Base-by-base conservation (phyloP, 495 filamentous ascomycete genomes). In the Podospora bellae-mahoneyi region DNA sequence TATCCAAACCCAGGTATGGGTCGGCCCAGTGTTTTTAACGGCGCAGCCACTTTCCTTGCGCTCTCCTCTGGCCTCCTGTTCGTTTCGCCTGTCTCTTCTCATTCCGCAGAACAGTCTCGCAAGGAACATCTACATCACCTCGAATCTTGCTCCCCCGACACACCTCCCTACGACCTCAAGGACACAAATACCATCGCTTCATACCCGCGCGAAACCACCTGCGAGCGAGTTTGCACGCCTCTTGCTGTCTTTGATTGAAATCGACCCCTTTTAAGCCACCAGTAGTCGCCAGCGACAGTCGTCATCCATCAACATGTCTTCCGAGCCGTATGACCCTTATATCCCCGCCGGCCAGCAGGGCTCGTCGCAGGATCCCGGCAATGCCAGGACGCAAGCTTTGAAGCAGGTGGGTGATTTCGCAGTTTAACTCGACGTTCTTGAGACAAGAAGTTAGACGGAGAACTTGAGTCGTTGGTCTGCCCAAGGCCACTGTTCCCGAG, bases 271-370 rank as follows among this genome's bases (percentile, higher is more conserved):
- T 39, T 63, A 19, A 20, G n/a, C 18, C 60, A 53, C 65, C 61
- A 66, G 53, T 19, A 63, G 32, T 53, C 18, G 48, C 23, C 64
- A 20, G 23, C 66, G 34, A 60, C 60, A 20, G 60, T 53, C 70
- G 44, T 53, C 59, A 65, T 54, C 59, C 59, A 27, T 56, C 66
- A 73, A 67, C 34, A 91, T 92, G 90, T 84, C 90, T 79, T 65
- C 66, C 39, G 87, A 86, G 75, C 92, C 92, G 65, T 97, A 97
- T 79, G 93, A 97, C 77, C 93, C 93, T 58, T 97, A 96, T 81
- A 94, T 95, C 76, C 93, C 93, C 69, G 85, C 85, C 70, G 88
- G 86, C 74, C 84, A 84, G 76, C 79, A 78, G 68, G 79, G 77
- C 62, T 79, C 78, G 67, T 74, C 70, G 55, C 62, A 72, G 78